Evolutionary conservation across 2,329 filamentous ascomycete genomes (phyloP), one percentile per base, ranked within the genome.

Genomic region (Trichoderma koningiopsis): DNA sequence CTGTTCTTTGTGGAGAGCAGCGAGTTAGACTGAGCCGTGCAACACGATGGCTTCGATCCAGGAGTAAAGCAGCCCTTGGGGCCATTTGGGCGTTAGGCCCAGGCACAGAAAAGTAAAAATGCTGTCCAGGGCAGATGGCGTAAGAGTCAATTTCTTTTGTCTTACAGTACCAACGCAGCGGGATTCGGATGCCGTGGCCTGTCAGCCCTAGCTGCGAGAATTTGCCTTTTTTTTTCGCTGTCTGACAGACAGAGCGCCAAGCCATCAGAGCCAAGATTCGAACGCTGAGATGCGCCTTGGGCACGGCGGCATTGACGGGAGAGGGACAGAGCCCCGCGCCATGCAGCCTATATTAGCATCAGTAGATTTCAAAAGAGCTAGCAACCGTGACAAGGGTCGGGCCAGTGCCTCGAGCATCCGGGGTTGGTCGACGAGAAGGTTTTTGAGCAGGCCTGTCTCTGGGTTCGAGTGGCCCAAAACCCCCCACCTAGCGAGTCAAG

Each of bases 401-500:
- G 11, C 40, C 33, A 16, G 14, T 22, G 11, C 22, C 16, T 56
- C 35, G 49, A 40, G 11, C 11, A 31, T 56, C 49, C 35, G 33
- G 49, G 37, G 16, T 27, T 43, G 35, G 61, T 27, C 31, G 35
- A 52, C 24, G 61, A 33, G 35, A 64, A n/a, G 61, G 22, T 6
- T 49, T 56, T 55, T 64, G 61, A 24, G 52, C 35, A 56, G 55
- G 33, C 33, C 7, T 33, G 33, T 33, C 8, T 11, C 8, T 33
- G 33, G 10, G 10, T 33, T 10, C 33, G 3, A 33, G 62, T 27
- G 43, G 19, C 24, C 19, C 40, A 43, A 43, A 65, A 66, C 27
- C 52, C 55, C 55, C 52, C 63, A 66, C 63, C 57, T 2, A 66
- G 40, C 63, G 53, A 66, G 63, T 66, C 63, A 58, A 66, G 63